These are phyloP conservation scores for Colletotrichum sp. DNA, from an alignment of 2,329 filamentous ascomycete species.

Conservation along the genomic window DNA sequence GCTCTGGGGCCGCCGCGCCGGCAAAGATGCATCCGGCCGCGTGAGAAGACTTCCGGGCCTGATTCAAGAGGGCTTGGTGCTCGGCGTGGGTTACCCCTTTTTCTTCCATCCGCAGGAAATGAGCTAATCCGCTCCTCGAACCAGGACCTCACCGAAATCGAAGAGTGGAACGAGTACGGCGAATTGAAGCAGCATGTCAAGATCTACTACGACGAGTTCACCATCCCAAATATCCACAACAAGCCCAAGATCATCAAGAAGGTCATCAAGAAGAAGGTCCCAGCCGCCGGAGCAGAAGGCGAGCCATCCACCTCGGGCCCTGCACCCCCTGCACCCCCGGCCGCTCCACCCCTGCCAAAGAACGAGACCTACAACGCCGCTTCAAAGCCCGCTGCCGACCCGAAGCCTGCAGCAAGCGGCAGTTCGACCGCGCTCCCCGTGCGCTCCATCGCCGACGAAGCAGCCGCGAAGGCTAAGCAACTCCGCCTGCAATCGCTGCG, in stretches of 20 bases:
- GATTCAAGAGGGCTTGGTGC: constrained; percentile 83
- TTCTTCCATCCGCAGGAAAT: not conserved
- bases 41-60: constrained; percentile 83
- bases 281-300: not conserved
- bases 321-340: constrained; percentile 31
- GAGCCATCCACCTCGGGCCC: constrained; percentile 14
- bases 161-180: constrained; percentile 99
- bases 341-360: constrained; percentile 33
- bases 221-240: constrained; percentile 60
- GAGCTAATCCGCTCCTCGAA: constrained; percentile 6
- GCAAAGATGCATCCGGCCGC: constrained; percentile 68
- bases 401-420: constrained; percentile 12
- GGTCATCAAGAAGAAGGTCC: constrained; percentile 13
- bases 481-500: constrained; percentile 57
- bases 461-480: constrained; percentile 67
- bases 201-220: constrained; percentile 68
- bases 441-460: constrained; percentile 67
- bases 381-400: constrained; percentile 28
- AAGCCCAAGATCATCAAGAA: constrained; percentile 40
- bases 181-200: constrained; percentile 88
- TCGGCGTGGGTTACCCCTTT: constrained; percentile 71
- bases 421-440: constrained; percentile 46
- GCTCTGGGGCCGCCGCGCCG: constrained; percentile 84
- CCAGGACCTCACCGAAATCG: constrained; percentile 90
- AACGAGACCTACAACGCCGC: constrained; percentile 1